Evolutionary conservation across 2,329 filamentous ascomycete genomes (phyloP).

Genomic region (Aspergillus quadrilineatus): DNA sequence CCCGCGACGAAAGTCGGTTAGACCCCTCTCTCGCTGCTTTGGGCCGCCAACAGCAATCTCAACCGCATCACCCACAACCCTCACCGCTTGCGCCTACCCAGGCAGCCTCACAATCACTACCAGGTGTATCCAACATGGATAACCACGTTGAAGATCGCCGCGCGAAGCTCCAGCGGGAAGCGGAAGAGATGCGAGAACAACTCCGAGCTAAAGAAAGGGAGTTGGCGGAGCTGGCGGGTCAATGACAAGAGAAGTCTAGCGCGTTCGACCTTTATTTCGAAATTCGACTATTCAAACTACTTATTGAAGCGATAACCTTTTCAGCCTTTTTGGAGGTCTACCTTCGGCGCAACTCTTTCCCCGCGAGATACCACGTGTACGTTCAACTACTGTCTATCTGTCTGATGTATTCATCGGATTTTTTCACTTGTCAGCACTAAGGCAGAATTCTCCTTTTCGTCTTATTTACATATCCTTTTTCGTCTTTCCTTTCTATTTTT

Average conservation of each 20-base stretch:
- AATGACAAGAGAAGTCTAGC: slow-evolving; percentile 12
- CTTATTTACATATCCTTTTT: slow-evolving; percentile 14
- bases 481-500: slow-evolving; percentile 11
- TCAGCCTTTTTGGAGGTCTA: slow-evolving; percentile 14
- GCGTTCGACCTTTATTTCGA: neutral
- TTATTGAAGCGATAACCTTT: neutral
- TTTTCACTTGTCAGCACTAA: slow-evolving; percentile 8
- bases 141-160: slow-evolving; percentile 61
- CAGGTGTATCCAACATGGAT: slow-evolving; percentile 48
- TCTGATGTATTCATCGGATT: slow-evolving; percentile 15
- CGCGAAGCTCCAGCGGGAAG: slow-evolving; percentile 67
- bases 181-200: slow-evolving; percentile 72
- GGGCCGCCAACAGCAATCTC: slow-evolving; percentile 30
- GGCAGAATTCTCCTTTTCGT: slow-evolving; percentile 11
- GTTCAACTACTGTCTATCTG: slow-evolving; percentile 6
- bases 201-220: slow-evolving; percentile 73
- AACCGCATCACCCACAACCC: slow-evolving; percentile 29
- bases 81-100: slow-evolving; percentile 20
- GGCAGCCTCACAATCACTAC: slow-evolving; percentile 27
- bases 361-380: slow-evolving; percentile 22
- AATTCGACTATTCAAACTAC: neutral
- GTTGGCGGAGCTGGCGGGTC: slow-evolving; percentile 54
- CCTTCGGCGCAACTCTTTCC: slow-evolving; percentile 21
- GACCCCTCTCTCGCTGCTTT: slow-evolving; percentile 41
- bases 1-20: slow-evolving; percentile 39